These are phyloP conservation scores for Gymnopilus dilepis DNA, from an alignment of 768 basidiomycete species.

Conservation along the genomic window DNA sequence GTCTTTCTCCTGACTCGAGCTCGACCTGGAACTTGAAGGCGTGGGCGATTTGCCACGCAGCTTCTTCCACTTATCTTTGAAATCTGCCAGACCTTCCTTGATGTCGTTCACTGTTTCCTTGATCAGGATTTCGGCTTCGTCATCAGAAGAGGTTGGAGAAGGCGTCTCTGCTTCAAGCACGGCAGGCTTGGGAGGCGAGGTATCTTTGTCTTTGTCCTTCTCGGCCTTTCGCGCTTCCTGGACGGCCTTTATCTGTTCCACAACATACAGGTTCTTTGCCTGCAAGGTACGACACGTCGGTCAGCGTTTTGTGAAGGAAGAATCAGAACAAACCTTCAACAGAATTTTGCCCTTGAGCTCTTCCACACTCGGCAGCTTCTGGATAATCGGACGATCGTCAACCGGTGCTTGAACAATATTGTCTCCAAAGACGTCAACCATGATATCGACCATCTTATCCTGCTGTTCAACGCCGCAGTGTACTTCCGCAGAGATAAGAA, in stretches of 20 bases:
- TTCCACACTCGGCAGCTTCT: slow-evolving; percentile 81
- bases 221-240: slow-evolving; percentile 54
- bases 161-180: slow-evolving; percentile 54
- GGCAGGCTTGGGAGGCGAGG: slow-evolving; percentile 38
- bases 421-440: slow-evolving; percentile 58
- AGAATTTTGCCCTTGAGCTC: slow-evolving; percentile 81
- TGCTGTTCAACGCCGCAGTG: slow-evolving; percentile 86
- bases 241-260: slow-evolving; percentile 81
- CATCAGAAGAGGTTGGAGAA: slow-evolving; percentile 25
- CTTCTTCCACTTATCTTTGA: slow-evolving; percentile 33
- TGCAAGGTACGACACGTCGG: not conserved
- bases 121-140: slow-evolving; percentile 24
- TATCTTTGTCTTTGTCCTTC: slow-evolving; percentile 38
- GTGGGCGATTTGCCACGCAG: slow-evolving; percentile 22
- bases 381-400: slow-evolving; percentile 52
- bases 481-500: slow-evolving; percentile 93
- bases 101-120: slow-evolving; percentile 25
- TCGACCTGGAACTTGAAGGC: slow-evolving; percentile 52
- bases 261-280: slow-evolving; percentile 56
- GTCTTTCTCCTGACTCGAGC: not conserved
- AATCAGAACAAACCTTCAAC: slow-evolving; percentile 61
- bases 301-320: too few species aligned
- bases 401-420: slow-evolving; percentile 40
- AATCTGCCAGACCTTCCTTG: slow-evolving; percentile 25
- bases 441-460: slow-evolving; percentile 75